A percentile compares a stretch with the other conserved stretches of the same genome.
Evolutionary conservation across 1,284 basidiomycete species (phyloP).

Genomic region (Ceraceosorus guamensis): DNA sequence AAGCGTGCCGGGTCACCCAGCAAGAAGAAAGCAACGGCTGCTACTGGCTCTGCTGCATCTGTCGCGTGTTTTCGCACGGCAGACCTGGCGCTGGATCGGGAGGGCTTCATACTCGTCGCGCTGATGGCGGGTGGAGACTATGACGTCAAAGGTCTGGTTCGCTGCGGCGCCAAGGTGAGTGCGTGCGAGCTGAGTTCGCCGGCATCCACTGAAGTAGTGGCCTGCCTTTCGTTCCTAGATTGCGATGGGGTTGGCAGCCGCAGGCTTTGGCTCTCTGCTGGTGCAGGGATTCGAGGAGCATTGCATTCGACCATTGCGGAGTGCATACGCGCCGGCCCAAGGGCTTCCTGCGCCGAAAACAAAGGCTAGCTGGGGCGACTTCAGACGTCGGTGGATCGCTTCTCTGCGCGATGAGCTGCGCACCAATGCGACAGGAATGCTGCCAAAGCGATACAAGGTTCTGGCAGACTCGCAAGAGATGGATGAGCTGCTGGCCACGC

Average conservation of each 20-base stretch:
- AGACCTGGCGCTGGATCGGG: slow-evolving; percentile 55
- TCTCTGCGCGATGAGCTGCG: slow-evolving; percentile 23
- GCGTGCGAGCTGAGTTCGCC: background rate
- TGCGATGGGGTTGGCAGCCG: slow-evolving; percentile 51
- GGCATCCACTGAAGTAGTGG: slow-evolving; percentile 18
- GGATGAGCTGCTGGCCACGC: slow-evolving; percentile 2
- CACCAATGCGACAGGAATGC: slow-evolving; percentile 19
- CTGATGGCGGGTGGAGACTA: slow-evolving; percentile 87
- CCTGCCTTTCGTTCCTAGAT: slow-evolving; percentile 46
- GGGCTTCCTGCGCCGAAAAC: background rate
- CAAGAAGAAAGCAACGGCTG: background rate
- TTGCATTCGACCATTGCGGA: slow-evolving; percentile 10
- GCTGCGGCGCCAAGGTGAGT: slow-evolving; percentile 29
- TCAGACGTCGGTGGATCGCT: slow-evolving; percentile 20
- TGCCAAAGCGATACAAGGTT: slow-evolving; percentile 14
- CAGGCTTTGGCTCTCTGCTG: slow-evolving; percentile 53
- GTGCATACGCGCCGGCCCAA: background rate
- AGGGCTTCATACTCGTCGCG: slow-evolving; percentile 76
- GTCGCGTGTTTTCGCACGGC: background rate
- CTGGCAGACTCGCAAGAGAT: slow-evolving; percentile 16
- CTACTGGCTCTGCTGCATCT: background rate
- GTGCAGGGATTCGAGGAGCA: slow-evolving; percentile 54
- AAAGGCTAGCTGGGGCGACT: slow-evolving; percentile 9
- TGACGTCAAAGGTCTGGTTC: slow-evolving; percentile 50
- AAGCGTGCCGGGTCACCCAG: background rate